Base-by-base conservation (phyloP, 2,329 filamentous ascomycete genomes). In the Aspergillaceae sp. region DNA sequence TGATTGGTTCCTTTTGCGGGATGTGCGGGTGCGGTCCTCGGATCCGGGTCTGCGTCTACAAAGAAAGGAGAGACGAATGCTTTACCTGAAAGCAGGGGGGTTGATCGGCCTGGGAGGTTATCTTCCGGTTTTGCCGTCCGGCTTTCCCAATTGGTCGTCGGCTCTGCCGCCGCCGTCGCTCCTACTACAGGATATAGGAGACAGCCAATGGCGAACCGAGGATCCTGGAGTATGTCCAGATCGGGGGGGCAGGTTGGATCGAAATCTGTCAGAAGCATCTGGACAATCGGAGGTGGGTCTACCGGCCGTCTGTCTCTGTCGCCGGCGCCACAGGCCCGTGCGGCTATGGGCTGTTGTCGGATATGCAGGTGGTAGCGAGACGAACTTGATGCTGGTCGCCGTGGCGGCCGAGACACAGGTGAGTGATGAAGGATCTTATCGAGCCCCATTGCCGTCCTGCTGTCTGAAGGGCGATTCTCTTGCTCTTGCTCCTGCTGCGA, bases 241-340 rank as follows among this genome's bases (percentile, higher is more conserved):
- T 74, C 70, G 7, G 61, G 56, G 30, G 62, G 45, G 2, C 62
- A 67, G 2, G 53, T 49, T 2, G 67, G 56, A 48, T 73, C 63
- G 46, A 72, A 74, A 47, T 73, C 67, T 29, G 59, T 60, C 10
- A 74, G 57, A 32, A 72, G 62, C 44, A 74, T 59, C 48, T 74
- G 72, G 19, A 74, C 53, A 37, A 74, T 71, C 11, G 71, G 70
- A 19, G 71, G 68, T 10, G 72, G 72, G 48, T 74, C 71, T 29
- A 74, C 63, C 4, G 69, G 63, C 40, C 70, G 68, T 43, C 71
- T 64, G 46, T 72, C 71, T 49, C 70, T 63, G 44, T 74, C 70
- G 33, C 70, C 70, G 32, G 70, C 67, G 10, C 70, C 70, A 53
- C 69, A 72, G 30, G 71, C 70, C 47, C 71, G 65, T 37, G 69